phyloP scores from a whole-genome alignment of 768 basidiomycete species.

The Agaricus bisporus region DNA sequence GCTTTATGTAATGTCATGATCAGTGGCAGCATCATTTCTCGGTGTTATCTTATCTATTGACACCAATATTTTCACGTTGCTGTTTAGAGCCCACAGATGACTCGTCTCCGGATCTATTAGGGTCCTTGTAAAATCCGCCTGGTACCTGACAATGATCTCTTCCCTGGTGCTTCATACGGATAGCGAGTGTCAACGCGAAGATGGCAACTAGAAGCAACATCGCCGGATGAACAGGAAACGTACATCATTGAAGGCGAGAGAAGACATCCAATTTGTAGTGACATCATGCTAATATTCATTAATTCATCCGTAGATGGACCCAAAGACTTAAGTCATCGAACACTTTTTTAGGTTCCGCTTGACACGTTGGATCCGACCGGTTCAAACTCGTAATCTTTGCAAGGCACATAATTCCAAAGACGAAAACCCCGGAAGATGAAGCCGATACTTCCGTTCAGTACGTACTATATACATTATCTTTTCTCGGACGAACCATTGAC shows the following conservation, averaged over 20 bases:
- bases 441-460: slow-evolving; percentile 40
- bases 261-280: neutral
- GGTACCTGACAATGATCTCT: too few species aligned
- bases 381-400: slow-evolving; percentile 43
- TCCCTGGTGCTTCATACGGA: too few species aligned
- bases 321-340: slow-evolving; percentile 35
- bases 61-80: too few species aligned
- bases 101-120: too few species aligned
- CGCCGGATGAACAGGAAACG: slow-evolving; percentile 17
- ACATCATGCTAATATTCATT: neutral
- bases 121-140: too few species aligned
- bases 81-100: too few species aligned
- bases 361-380: slow-evolving; percentile 36
- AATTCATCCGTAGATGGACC: slow-evolving; percentile 24
- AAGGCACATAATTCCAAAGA: slow-evolving; percentile 38
- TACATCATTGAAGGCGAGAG: slow-evolving; percentile 20
- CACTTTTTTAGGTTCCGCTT: slow-evolving; percentile 42
- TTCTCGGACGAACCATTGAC: neutral
- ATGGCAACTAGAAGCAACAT: slow-evolving; percentile 6
- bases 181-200: too few species aligned
- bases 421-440: slow-evolving; percentile 35
- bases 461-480: slow-evolving; percentile 11
- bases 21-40: too few species aligned
- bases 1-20: too few species aligned
- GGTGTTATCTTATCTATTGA: too few species aligned